phyloP scores from a whole-genome alignment of 768 basidiomycete species.

The Macrolepiota fuliginosa region DNA sequence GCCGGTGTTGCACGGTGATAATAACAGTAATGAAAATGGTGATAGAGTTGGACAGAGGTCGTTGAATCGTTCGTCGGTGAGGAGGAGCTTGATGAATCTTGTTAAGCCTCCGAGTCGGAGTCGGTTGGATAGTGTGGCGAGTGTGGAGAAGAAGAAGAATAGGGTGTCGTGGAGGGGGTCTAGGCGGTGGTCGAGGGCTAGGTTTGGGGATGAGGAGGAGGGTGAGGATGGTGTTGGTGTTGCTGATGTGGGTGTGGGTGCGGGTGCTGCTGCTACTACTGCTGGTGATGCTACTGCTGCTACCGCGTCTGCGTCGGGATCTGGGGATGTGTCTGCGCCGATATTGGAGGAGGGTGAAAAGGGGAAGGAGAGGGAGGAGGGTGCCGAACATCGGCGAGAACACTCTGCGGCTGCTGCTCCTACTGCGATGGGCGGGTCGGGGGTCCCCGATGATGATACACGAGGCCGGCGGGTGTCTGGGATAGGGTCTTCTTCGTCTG shows the following conservation, averaged over 20 bases:
- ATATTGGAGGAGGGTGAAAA: slow-evolving; percentile 19
- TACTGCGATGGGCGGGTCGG: slow-evolving; percentile 10
- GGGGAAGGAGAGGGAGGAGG: slow-evolving; percentile 27
- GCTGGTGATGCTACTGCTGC: not conserved
- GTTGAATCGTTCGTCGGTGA: slow-evolving; percentile 22
- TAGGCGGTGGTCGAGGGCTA: slow-evolving; percentile 31
- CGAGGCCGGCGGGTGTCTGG: not conserved
- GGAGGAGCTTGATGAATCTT: slow-evolving; percentile 31
- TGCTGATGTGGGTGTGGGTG: not conserved
- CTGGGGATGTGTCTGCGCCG: not conserved
- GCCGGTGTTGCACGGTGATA: not conserved
- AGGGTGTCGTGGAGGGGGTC: slow-evolving; percentile 19
- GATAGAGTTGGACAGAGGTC: slow-evolving; percentile 1
- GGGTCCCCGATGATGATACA: not conserved
- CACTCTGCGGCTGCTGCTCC: too few species aligned
- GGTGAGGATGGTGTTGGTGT: not conserved
- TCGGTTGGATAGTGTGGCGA: slow-evolving; percentile 13
- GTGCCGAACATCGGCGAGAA: too few species aligned
- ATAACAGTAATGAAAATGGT: not conserved
- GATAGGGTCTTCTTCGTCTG: not conserved
- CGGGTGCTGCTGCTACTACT: not conserved
- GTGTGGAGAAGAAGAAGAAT: not conserved
- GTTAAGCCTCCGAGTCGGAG: slow-evolving; percentile 21
- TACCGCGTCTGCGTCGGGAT: not conserved
- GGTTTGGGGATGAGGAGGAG: slow-evolving; percentile 9